phyloP scores from a whole-genome alignment of 2,329 filamentous ascomycete species.

The Arthrobotrys musiformis region DNA sequence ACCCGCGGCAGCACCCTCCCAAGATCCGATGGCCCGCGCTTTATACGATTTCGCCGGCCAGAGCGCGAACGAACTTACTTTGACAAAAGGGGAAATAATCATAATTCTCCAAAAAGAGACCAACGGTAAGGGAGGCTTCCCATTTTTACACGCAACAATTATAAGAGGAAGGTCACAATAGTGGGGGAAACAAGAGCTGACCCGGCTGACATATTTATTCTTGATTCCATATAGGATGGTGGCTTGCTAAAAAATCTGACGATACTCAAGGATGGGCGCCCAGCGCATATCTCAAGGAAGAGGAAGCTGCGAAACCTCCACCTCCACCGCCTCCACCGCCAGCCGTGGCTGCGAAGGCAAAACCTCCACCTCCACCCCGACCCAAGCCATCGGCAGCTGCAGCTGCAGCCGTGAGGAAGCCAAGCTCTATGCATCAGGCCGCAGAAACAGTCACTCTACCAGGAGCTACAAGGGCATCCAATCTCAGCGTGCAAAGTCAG shows the following conservation, averaged over 20 bases:
- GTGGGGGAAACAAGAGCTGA: background rate
- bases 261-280: slow-evolving; percentile 86
- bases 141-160: background rate
- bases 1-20: slow-evolving; percentile 70
- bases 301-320: slow-evolving; percentile 69
- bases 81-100: slow-evolving; percentile 82
- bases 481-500: slow-evolving; percentile 64
- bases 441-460: slow-evolving; percentile 70
- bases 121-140: slow-evolving; percentile 76
- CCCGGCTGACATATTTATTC: slow-evolving; percentile 61
- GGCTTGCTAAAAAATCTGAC: slow-evolving; percentile 81
- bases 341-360: slow-evolving; percentile 71
- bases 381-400: slow-evolving; percentile 75
- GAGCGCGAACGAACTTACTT: slow-evolving; percentile 80
- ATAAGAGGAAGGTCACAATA: background rate
- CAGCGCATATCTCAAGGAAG: slow-evolving; percentile 91
- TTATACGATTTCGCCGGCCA: slow-evolving; percentile 91
- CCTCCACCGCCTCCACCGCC: slow-evolving; percentile 74
- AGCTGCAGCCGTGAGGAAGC: slow-evolving; percentile 60
- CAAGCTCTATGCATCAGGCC: slow-evolving; percentile 73
- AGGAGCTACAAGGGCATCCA: slow-evolving; percentile 63
- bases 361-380: slow-evolving; percentile 77
- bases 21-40: slow-evolving; percentile 85
- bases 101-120: slow-evolving; percentile 93
- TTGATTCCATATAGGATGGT: slow-evolving; percentile 77